Percentiles rank a stretch among this genome's conserved stretches.
phyloP scores from a whole-genome alignment of 352 stramenopile genomes.

The Phytophthora quininea region DNA sequence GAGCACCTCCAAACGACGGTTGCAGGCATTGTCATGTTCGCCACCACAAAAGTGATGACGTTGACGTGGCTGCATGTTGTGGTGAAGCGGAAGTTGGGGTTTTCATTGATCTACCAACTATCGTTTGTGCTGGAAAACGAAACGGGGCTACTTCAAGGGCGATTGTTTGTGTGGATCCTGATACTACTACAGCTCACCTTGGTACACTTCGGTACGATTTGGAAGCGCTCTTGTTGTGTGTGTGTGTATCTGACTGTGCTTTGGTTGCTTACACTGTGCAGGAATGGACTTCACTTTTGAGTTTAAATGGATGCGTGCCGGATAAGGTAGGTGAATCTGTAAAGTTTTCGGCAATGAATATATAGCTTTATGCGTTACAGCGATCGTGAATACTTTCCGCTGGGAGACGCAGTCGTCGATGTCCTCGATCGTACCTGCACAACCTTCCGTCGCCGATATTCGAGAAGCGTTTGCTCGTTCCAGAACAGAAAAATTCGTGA shows the following conservation, averaged over 20 bases:
- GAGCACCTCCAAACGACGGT: conserved; percentile 15
- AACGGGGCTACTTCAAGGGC: conserved; percentile 5
- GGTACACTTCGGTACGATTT: not conserved
- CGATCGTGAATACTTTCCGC: too few relatives aligned
- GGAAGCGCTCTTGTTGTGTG: too few relatives aligned
- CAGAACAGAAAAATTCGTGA: too few relatives aligned
- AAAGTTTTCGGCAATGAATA: too few relatives aligned
- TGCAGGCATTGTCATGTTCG: conserved; percentile 10
- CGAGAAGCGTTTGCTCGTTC: too few relatives aligned
- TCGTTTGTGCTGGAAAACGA: not conserved
- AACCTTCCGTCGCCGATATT: too few relatives aligned
- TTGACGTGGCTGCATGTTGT: conserved; percentile 9
- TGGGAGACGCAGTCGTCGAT: too few relatives aligned
- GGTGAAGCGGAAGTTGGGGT: conserved; percentile 18
- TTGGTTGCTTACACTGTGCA: not conserved
- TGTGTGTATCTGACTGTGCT: not conserved
- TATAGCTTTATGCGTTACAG: too few relatives aligned
- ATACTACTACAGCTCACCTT: conserved; percentile 10
- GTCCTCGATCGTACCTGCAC: too few relatives aligned
- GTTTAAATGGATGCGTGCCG: too few relatives aligned
- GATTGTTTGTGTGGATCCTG: conserved; percentile 17
- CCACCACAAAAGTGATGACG: not conserved
- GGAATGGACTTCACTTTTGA: not conserved
- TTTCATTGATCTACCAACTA: conserved; percentile 19
- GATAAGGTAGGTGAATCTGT: too few relatives aligned